These are phyloP conservation scores for Quercus aquifolioides DNA, from an alignment of 306 rosid species.

Conservation along the genomic window DNA sequence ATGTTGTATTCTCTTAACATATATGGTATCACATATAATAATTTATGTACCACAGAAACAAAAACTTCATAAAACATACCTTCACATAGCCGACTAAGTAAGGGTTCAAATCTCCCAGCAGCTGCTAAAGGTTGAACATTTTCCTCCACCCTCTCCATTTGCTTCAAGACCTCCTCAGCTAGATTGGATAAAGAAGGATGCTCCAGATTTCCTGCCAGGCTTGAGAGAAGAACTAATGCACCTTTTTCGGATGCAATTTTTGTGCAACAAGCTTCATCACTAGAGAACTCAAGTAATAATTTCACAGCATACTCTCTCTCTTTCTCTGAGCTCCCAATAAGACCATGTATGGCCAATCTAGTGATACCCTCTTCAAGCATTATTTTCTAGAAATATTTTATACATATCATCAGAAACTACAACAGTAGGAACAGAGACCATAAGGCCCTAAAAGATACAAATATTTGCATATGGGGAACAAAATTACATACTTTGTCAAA, in stretches of 20 bases:
- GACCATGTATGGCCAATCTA: slow-evolving; percentile 63
- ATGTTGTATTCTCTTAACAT: not conserved
- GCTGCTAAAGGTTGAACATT: slow-evolving; percentile 48
- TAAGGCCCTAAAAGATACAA: not conserved
- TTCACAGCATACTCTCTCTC: slow-evolving; percentile 59
- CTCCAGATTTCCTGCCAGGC: slow-evolving; percentile 45
- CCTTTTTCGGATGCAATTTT: slow-evolving; percentile 62
- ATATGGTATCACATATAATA: not conserved
- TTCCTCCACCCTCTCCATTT: slow-evolving; percentile 46
- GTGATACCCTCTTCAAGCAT: slow-evolving; percentile 55
- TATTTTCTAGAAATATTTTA: slow-evolving; percentile 29
- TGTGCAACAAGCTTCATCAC: slow-evolving; percentile 49
- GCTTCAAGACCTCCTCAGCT: slow-evolving; percentile 56
- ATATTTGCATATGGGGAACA: not conserved
- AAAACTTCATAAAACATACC: slow-evolving; percentile 25
- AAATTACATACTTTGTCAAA: not conserved
- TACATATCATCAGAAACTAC: slow-evolving; percentile 12
- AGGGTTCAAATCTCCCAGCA: slow-evolving; percentile 58
- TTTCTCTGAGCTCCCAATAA: slow-evolving; percentile 54
- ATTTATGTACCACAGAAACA: not conserved
- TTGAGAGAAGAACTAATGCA: slow-evolving; percentile 57
- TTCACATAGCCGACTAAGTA: slow-evolving; percentile 38
- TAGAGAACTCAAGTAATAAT: slow-evolving; percentile 49
- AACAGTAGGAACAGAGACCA: not conserved
- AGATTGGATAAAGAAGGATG: slow-evolving; percentile 42